A percentile compares a stretch with the other conserved stretches of the same genome.
These are phyloP conservation scores for Penicillium steckii DNA, from an alignment of 495 filamentous ascomycete genomes.

Conservation along the genomic window DNA sequence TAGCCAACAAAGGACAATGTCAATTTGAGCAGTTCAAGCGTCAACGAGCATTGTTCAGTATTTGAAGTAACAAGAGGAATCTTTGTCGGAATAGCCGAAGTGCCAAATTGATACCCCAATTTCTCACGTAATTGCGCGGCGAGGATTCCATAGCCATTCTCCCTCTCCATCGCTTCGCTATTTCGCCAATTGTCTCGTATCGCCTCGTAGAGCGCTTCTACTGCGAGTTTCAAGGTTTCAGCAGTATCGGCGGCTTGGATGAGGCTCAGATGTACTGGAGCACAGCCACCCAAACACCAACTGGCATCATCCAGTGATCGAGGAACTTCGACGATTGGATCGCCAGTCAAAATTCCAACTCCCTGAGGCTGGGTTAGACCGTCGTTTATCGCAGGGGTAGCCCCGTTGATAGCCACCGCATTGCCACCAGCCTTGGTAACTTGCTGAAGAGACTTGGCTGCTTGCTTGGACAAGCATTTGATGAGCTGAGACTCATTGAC, in stretches of 20 bases:
- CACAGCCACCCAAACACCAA: slow-evolving; percentile 87
- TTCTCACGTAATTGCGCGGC: slow-evolving; percentile 75
- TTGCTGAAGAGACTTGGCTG: slow-evolving; percentile 69
- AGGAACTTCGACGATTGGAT: slow-evolving; percentile 77
- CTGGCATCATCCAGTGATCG: slow-evolving; percentile 86
- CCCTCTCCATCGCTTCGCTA: slow-evolving; percentile 96
- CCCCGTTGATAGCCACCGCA: slow-evolving; percentile 82
- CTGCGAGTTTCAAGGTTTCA: slow-evolving; percentile 68
- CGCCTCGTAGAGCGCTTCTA: slow-evolving; percentile 79
- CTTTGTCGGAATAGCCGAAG: slow-evolving; percentile 31
- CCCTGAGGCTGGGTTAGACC: slow-evolving; percentile 76
- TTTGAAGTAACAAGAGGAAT: slow-evolving; percentile 28
- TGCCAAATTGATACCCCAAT: slow-evolving; percentile 48
- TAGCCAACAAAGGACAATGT: slow-evolving; percentile 89
- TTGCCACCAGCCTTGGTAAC: slow-evolving; percentile 71
- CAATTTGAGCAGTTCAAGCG: slow-evolving; percentile 67
- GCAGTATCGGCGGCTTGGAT: slow-evolving; percentile 71
- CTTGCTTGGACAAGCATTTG: slow-evolving; percentile 70
- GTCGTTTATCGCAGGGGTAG: slow-evolving; percentile 85
- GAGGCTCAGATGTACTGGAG: slow-evolving; percentile 78
- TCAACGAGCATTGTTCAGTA: slow-evolving; percentile 54
- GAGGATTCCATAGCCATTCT: slow-evolving; percentile 90
- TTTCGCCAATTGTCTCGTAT: slow-evolving; percentile 92
- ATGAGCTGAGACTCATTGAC: slow-evolving; percentile 73
- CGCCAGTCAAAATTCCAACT: slow-evolving; percentile 75